These are phyloP conservation scores for Lachnellula arida DNA, from an alignment of 2,329 filamentous ascomycete species.

Conservation along the genomic window DNA sequence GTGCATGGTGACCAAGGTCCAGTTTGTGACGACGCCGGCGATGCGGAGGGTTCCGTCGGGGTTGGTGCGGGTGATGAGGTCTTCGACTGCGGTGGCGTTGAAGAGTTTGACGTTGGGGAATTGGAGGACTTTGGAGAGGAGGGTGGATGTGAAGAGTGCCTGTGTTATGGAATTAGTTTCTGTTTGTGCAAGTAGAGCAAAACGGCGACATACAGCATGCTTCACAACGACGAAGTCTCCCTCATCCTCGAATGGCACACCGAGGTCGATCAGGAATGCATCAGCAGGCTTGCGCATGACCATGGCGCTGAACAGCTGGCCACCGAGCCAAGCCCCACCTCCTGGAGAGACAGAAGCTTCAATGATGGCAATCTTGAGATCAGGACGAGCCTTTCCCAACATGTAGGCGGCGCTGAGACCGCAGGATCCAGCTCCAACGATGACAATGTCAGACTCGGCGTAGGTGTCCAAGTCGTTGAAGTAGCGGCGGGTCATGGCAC, in stretches of 20 bases:
- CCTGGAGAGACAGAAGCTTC: constrained; percentile 84
- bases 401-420: constrained; percentile 82
- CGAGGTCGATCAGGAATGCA: constrained; percentile 74
- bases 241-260: constrained; percentile 83
- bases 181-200: neutral
- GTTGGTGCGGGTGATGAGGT: constrained; percentile 75
- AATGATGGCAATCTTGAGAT: constrained; percentile 87
- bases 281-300: constrained; percentile 91
- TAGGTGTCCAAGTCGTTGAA: constrained; percentile 84
- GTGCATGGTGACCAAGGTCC: constrained; percentile 85
- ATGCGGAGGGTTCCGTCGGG: constrained; percentile 58
- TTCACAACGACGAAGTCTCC: constrained; percentile 87
- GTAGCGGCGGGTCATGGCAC: constrained; percentile 91
- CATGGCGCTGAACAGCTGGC: constrained; percentile 94
- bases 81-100: constrained; percentile 90
- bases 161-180: neutral
- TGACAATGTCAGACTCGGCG: constrained; percentile 90
- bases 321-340: constrained; percentile 87
- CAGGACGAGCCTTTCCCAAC: constrained; percentile 76
- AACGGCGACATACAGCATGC: constrained; percentile 55
- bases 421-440: constrained; percentile 85
- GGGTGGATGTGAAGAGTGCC: constrained; percentile 83
- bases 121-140: constrained; percentile 75
- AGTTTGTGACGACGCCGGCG: constrained; percentile 91
- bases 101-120: constrained; percentile 95